Base-by-base conservation (phyloP, 2,329 filamentous ascomycete species). In the Calycina herbarum region DNA sequence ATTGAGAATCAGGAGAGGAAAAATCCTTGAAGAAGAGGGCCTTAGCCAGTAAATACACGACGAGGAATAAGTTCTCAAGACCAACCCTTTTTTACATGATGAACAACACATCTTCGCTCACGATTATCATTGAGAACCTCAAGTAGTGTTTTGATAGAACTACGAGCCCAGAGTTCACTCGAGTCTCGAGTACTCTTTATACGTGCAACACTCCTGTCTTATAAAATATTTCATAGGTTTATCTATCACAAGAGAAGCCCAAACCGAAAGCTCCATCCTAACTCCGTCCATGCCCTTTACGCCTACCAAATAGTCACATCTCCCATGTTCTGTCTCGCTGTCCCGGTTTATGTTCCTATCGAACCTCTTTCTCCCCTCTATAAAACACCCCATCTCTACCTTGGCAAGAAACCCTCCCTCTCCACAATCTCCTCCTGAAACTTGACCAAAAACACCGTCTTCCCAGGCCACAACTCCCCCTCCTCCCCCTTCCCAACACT, bases 391-490 rank as follows among this genome's bases (percentile, higher is more conserved):
- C 45, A 51, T 54, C n/a, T n/a, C 48, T 33, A 62, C 33, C 89
- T 87, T 66, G 87, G 89, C 72, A 96, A 77, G 73, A 93, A 91
- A 67, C 89, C 89, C 83, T 99, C 95, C 76, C 95, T 83, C 82
- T 98, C 94, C 77, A 98, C 82, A 54, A 98, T 94, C 77, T 93
- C 91, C n/a, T 88, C 84, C 70, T 92, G 89, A 77, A 99, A 99
- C 79, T 94, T 93, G 75, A 99, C 89, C 77, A 99, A 78, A 76
- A 97, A 99, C 38, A 99, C 94, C 56, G 95, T 99, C 82, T 95
- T 92, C 40, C 92, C 92, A 0, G 95, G 95, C 94, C 94, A 98
- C 87, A 98, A 89, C 74, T 94, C 92, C 68, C 82, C 85, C 77
- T 85, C 85, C 71, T 79, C 79, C 66, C 69, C 79, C 71, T 82